Conservation (phyloP, 495 filamentous ascomycete species). For the Polyplosphaeria fusca region DNA sequence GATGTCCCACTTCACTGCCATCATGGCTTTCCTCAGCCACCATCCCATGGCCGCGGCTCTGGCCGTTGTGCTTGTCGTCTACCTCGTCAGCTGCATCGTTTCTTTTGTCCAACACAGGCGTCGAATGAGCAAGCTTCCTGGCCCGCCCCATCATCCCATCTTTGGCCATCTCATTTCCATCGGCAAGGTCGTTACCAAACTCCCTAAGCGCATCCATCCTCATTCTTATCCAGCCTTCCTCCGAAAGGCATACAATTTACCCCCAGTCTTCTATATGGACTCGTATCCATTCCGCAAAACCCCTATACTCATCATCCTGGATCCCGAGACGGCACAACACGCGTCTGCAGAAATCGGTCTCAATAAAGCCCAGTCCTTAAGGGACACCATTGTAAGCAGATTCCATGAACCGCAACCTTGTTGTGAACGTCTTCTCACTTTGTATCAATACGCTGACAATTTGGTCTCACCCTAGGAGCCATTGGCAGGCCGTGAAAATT, state of each 20-base stretch:
- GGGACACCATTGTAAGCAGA: background rate
- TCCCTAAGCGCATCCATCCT: conserved; percentile 33
- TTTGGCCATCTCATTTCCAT: conserved; percentile 35
- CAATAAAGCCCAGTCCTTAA: too few species aligned
- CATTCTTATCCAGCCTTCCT: conserved; percentile 32
- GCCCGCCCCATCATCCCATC: conserved; percentile 30
- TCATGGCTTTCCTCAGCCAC: conserved; percentile 17
- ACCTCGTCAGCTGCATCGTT: background rate
- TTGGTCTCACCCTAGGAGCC: too few species aligned
- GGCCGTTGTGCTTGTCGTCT: conserved; percentile 5
- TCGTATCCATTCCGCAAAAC: conserved; percentile 36
- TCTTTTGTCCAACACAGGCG: conserved; percentile 2
- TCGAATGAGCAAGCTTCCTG: conserved; percentile 21
- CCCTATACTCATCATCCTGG: conserved; percentile 42
- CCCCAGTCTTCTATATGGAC: conserved; percentile 41
- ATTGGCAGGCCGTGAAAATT: background rate
- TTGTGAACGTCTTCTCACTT: conserved; percentile 33
- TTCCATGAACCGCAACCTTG: conserved; percentile 36
- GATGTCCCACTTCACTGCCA: background rate
- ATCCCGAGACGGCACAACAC: too few species aligned
- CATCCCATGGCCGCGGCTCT: conserved; percentile 8
- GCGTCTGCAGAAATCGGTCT: too few species aligned
- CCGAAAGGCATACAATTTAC: conserved; percentile 33
- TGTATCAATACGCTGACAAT: too few species aligned
- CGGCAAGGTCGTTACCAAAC: conserved; percentile 9